Conservation (phyloP, 2,329 filamentous ascomycete genomes). For the Venturia effusa region DNA sequence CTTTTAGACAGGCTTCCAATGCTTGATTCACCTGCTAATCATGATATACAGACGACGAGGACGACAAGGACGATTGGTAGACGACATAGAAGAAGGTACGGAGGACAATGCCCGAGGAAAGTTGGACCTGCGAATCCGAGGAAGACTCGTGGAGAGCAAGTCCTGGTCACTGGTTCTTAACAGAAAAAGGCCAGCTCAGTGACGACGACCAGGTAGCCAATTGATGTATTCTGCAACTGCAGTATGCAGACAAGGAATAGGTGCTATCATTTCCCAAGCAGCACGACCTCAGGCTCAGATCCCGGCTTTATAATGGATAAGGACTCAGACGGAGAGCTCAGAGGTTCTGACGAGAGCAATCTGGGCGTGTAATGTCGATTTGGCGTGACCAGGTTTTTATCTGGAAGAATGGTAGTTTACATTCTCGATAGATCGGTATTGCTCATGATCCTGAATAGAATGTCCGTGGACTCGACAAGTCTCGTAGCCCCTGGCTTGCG, state of each 20-base stretch:
- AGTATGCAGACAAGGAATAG: neutral
- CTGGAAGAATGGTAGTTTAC: slow-evolving; percentile 1
- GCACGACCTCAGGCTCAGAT: no score
- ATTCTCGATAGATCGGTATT: neutral
- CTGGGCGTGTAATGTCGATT: neutral
- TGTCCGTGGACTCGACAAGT: no score
- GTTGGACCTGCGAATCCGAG: neutral
- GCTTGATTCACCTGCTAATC: slow-evolving; percentile 16
- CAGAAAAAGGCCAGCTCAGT: neutral
- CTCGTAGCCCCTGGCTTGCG: no score
- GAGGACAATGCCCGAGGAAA: neutral
- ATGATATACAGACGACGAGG: slow-evolving; percentile 55
- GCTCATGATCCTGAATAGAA: neutral
- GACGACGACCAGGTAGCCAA: neutral
- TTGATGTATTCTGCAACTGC: neutral
- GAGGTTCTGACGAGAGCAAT: neutral
- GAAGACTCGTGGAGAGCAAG: neutral
- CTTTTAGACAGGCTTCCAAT: slow-evolving; percentile 11
- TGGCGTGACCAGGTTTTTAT: neutral
- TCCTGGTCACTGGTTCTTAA: neutral
- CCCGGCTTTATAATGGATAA: neutral
- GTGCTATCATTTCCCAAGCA: neutral
- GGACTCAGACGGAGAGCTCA: neutral
- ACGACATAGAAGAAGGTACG: neutral
- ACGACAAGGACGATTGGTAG: slow-evolving; percentile 65